These are phyloP conservation scores for Phytomonas sp. DNA, from an alignment of 208 protist genomes.

Conservation along the genomic window DNA sequence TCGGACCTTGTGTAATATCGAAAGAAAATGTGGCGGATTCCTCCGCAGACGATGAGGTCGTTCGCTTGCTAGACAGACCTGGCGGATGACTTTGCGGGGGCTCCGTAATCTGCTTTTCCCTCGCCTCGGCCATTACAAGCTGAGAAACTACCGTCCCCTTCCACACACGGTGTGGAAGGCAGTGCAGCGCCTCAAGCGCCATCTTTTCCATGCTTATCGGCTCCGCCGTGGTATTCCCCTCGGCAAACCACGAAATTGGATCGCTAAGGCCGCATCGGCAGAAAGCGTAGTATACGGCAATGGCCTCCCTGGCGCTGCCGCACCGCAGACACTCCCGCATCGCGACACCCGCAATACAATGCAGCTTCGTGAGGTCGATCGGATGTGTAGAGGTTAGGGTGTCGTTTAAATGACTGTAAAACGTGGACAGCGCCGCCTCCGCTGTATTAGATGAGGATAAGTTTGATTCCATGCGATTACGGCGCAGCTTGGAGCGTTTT, in stretches of 20 bases:
- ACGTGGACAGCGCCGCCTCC: neutral
- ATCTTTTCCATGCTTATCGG: constrained; percentile 15
- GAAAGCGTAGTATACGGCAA: constrained; percentile 36
- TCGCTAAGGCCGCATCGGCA: constrained; percentile 28
- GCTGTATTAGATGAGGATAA: constrained; percentile 2
- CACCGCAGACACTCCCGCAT: constrained; percentile 52
- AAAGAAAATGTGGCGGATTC: neutral
- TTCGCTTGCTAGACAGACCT: neutral
- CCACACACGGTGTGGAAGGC: constrained; percentile 13
- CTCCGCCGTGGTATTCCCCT: constrained; percentile 28
- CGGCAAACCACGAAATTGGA: constrained; percentile 14
- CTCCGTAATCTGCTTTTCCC: neutral
- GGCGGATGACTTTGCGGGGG: neutral
- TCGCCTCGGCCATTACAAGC: constrained; percentile 19
- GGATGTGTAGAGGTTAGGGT: neutral
- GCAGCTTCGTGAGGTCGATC: neutral
- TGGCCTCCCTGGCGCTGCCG: constrained; percentile 35
- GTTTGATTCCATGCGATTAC: neutral
- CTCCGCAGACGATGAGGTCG: neutral
- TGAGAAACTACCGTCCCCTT: constrained; percentile 14
- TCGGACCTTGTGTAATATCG: neutral
- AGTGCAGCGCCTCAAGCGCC: constrained; percentile 12
- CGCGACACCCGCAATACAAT: constrained; percentile 14
- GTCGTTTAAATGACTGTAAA: neutral
- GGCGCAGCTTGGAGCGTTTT: neutral